Conservation (phyloP, 2,329 filamentous ascomycete species). For the Apiospora saccharicola region DNA sequence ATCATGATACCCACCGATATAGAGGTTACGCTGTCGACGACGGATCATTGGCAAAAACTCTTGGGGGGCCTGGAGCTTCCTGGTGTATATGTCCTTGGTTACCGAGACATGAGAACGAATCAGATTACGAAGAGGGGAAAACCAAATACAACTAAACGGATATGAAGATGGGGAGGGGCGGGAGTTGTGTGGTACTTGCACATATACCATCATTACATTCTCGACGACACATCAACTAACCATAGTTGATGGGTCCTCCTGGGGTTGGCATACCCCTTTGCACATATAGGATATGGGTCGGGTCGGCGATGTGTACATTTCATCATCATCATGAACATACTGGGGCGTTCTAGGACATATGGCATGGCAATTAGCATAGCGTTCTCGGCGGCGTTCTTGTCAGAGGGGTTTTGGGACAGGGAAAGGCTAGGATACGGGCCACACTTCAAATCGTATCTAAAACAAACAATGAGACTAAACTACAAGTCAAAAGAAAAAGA, state of each 20-base stretch:
- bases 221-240: neutral
- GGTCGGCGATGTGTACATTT: neutral
- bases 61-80: constrained; percentile 8
- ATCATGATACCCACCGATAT: constrained; percentile 10
- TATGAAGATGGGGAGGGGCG: neutral
- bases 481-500: no score
- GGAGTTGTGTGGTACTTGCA: neutral
- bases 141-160: neutral
- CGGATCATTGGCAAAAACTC: neutral
- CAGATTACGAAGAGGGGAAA: neutral
- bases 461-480: constrained; percentile 3
- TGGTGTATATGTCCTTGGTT: neutral
- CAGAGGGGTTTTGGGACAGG: neutral
- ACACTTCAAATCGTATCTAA: neutral
- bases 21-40: neutral
- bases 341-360: neutral
- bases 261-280: neutral
- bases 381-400: neutral
- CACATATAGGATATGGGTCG: neutral
- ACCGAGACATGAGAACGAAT: neutral
- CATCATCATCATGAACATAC: neutral
- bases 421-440: constrained; percentile 11
- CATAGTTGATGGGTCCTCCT: neutral
- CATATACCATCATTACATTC: neutral
- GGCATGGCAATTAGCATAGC: constrained; percentile 2